Conservation (phyloP, 176 grass and related monocot genomes). For the Dendrocalamus sinicus region DNA sequence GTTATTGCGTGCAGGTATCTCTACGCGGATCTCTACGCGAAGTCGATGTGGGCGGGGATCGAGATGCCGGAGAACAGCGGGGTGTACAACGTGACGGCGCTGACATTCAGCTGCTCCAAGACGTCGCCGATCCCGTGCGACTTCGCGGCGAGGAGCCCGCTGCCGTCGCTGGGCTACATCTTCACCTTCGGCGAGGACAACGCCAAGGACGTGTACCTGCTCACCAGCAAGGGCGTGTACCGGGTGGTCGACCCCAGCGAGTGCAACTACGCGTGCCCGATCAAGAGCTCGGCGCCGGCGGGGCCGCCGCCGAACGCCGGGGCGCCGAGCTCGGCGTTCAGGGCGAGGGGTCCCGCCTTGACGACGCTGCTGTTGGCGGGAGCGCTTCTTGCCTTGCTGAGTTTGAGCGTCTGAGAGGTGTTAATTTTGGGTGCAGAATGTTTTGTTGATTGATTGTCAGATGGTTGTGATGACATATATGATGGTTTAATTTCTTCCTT, state of each 20-base stretch:
- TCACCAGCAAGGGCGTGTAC: constrained; percentile 89
- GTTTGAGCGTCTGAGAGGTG: constrained; percentile 29
- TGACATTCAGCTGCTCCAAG: constrained; percentile 67
- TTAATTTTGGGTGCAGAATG: not conserved
- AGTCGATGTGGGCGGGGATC: constrained; percentile 51
- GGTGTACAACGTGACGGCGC: constrained; percentile 42
- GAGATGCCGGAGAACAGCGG: constrained; percentile 73
- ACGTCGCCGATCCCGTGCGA: constrained; percentile 80
- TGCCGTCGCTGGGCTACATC: constrained; percentile 82
- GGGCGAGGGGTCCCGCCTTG: not conserved
- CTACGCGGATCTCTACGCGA: constrained; percentile 79
- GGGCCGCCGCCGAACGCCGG: not conserved
- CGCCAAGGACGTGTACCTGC: constrained; percentile 63
- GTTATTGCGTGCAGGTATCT: constrained; percentile 55
- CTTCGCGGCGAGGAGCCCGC: constrained; percentile 51
- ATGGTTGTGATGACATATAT: not conserved
- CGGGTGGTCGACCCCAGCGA: constrained; percentile 69
- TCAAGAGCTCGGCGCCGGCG: constrained; percentile 53
- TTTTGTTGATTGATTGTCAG: not conserved
- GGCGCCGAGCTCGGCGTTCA: constrained; percentile 4
- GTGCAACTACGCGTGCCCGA: constrained; percentile 67
- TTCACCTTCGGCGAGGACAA: constrained; percentile 88
- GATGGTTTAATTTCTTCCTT: not conserved
- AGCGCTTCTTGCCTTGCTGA: constrained; percentile 14
- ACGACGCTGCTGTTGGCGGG: not conserved